Conservation (phyloP, 2,329 filamentous ascomycete genomes). For the Ophiostoma piceae region DNA sequence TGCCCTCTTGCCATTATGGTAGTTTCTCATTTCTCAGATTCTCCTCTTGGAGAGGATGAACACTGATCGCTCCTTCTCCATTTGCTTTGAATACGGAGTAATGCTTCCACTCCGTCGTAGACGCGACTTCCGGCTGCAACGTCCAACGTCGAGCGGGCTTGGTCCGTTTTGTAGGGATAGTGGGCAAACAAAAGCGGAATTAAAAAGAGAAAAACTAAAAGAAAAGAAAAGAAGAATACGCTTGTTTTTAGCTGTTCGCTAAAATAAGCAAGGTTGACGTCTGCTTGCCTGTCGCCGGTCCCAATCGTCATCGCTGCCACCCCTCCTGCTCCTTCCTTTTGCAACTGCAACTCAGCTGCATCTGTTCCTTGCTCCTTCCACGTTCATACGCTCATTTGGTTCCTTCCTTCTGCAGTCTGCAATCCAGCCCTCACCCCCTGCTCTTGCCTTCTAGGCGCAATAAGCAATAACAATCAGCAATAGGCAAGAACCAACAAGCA, state of each 20-base stretch:
- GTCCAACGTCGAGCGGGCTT: not conserved
- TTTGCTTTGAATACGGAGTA: not conserved
- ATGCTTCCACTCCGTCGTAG: not conserved
- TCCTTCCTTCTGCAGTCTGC: not conserved
- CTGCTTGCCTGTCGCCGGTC: too few species aligned
- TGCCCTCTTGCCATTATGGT: not conserved
- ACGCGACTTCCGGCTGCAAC: constrained; percentile 1
- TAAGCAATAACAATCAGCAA: not conserved
- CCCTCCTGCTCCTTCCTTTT: constrained; percentile 2
- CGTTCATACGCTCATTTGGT: not conserved
- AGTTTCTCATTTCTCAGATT: not conserved
- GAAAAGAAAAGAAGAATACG: not conserved
- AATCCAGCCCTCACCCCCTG: not conserved
- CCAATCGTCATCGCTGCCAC: not conserved
- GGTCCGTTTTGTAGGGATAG: too few species aligned
- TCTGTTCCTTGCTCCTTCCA: not conserved
- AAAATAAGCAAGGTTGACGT: not conserved
- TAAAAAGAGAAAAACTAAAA: too few species aligned
- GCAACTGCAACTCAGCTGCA: not conserved
- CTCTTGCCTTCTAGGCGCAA: not conserved
- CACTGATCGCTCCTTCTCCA: too few species aligned
- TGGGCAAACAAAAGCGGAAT: not conserved
- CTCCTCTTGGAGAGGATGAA: too few species aligned
- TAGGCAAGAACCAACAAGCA: not conserved
- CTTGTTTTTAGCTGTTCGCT: not conserved